Conservation (phyloP, 2,329 filamentous ascomycete genomes). For the Aspergillus aculeatinus region DNA sequence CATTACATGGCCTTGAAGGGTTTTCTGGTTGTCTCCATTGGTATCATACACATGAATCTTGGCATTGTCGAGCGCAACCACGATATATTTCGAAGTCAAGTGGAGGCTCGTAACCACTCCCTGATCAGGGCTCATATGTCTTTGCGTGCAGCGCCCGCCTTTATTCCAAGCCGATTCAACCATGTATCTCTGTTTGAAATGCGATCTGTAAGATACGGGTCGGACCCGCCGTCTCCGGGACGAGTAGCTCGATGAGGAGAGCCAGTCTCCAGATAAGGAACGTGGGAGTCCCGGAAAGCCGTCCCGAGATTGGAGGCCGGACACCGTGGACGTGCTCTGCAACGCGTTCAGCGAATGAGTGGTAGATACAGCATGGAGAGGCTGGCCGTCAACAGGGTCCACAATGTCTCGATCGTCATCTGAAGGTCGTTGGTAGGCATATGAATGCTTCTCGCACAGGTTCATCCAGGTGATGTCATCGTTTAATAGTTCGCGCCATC, state of each 20-base stretch:
- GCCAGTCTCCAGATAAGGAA: constrained; percentile 35
- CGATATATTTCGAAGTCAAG: constrained; percentile 92
- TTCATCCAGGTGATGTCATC: constrained; percentile 99
- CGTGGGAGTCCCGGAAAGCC: constrained; percentile 49
- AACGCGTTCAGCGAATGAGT: constrained; percentile 22
- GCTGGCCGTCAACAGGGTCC: constrained; percentile 35
- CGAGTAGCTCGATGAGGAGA: constrained; percentile 30
- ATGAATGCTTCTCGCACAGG: constrained; percentile 93
- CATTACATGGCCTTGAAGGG: constrained; percentile 94
- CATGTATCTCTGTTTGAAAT: constrained; percentile 96
- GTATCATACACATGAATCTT: constrained; percentile 98
- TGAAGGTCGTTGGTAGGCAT: constrained; percentile 70
- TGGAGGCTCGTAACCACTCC: constrained; percentile 96
- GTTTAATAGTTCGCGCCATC: constrained; percentile 89
- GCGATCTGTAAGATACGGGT: constrained; percentile 83
- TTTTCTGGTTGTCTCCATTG: constrained; percentile 82
- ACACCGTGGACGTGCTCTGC: constrained; percentile 27
- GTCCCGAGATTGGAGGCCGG: constrained; percentile 43
- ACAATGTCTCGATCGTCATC: constrained; percentile 41
- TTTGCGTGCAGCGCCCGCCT: constrained; percentile 77
- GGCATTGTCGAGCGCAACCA: constrained; percentile 94
- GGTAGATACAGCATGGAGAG: constrained; percentile 22
- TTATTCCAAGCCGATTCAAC: constrained; percentile 96
- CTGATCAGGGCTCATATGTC: constrained; percentile 92
- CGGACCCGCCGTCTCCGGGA: constrained; percentile 55